Percentiles rank a stretch among this genome's conserved stretches.
Evolutionary conservation across 345 rosid genomes (phyloP).

Genomic region (Passiflora organensis): DNA sequence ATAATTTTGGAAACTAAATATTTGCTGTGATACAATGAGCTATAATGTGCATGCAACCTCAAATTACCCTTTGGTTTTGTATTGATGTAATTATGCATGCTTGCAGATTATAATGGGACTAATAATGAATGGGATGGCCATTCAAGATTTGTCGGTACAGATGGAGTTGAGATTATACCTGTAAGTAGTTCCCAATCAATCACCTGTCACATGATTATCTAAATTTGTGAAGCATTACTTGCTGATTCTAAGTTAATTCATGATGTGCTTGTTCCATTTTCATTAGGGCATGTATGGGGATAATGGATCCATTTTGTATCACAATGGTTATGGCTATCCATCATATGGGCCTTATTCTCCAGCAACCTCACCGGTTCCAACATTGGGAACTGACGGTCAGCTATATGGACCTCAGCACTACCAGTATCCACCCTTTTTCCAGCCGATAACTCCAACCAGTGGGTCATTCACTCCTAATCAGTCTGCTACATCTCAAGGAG

Average conservation of each 20-base stretch:
- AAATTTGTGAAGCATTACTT: no score
- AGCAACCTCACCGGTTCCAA: slow-evolving; percentile 27
- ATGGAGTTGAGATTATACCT: slow-evolving; percentile 64
- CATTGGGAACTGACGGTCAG: slow-evolving; percentile 33
- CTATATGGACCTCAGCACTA: slow-evolving; percentile 40
- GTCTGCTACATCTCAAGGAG: slow-evolving; percentile 19
- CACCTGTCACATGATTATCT: no score
- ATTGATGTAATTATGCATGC: neutral
- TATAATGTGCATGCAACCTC: no score
- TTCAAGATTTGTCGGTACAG: slow-evolving; percentile 45
- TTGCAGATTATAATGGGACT: slow-evolving; percentile 50
- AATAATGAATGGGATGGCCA: slow-evolving; percentile 72
- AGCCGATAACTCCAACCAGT: slow-evolving; percentile 15
- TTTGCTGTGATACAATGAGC: no score
- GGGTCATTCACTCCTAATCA: slow-evolving; percentile 11
- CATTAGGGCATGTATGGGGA: slow-evolving; percentile 34
- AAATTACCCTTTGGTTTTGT: no score
- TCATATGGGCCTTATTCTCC: slow-evolving; percentile 44
- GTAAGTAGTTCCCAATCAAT: slow-evolving; percentile 55
- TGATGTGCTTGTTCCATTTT: no score
- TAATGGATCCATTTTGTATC: slow-evolving; percentile 38
- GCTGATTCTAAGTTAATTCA: no score
- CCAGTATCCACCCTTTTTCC: slow-evolving; percentile 50
- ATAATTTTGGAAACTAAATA: no score
- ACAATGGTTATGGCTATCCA: slow-evolving; percentile 35